phyloP scores from a whole-genome alignment of 2,329 filamentous ascomycete genomes.

The Ophiocordyceps camponoti-leonardi region DNA sequence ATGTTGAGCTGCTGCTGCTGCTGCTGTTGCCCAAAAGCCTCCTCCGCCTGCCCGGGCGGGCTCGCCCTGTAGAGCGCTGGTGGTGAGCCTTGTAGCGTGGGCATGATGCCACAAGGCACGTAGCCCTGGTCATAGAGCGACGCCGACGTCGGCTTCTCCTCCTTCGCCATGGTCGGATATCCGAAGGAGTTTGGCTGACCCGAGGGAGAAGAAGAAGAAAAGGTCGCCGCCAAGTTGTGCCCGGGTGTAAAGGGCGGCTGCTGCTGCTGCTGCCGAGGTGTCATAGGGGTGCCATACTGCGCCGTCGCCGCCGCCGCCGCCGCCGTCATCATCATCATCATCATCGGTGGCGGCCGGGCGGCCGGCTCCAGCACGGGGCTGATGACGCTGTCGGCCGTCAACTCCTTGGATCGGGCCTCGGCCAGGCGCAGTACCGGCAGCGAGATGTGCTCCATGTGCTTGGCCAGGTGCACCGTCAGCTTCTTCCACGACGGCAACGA shows the following conservation, averaged over 20 bases:
- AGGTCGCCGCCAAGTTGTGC: too few species aligned
- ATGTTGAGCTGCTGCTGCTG: too few species aligned
- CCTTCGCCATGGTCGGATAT: constrained; percentile 11
- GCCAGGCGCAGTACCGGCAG: constrained; percentile 57
- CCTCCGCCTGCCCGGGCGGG: not conserved
- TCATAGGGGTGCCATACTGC: not conserved
- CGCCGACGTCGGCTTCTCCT: constrained; percentile 1
- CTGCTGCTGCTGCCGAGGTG: not conserved
- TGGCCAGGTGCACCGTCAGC: constrained; percentile 78
- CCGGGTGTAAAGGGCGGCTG: not conserved
- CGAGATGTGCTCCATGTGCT: constrained; percentile 86
- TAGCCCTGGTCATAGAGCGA: not conserved
- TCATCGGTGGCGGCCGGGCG: not conserved
- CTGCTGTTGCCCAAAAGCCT: not conserved
- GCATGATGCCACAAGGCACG: not conserved
- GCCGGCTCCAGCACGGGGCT: constrained; percentile 44
- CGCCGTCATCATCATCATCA: not conserved
- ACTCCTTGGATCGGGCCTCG: constrained; percentile 23
- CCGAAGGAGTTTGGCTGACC: constrained; percentile 5
- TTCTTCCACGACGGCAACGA: constrained; percentile 79
- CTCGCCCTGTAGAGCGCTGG: not conserved
- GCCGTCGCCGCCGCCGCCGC: too few species aligned
- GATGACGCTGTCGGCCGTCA: constrained; percentile 46
- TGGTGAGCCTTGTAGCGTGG: not conserved
- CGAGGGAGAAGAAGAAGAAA: not conserved